phyloP scores from a whole-genome alignment of 441 rosid genomes.

The Pelargonium exstipulatum region DNA sequence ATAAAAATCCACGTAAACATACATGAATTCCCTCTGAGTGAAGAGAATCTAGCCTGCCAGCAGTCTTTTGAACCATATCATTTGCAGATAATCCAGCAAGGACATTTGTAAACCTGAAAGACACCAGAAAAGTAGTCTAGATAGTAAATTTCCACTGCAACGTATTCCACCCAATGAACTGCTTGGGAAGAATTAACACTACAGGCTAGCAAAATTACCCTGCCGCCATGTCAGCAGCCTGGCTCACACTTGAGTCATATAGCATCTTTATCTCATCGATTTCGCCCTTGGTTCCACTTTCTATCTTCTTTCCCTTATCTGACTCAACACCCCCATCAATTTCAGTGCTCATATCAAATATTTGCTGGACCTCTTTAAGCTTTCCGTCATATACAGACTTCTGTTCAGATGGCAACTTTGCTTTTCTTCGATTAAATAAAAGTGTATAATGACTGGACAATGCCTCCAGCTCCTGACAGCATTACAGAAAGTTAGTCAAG shows the following conservation, averaged over 20 bases:
- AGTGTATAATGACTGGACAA: conserved; percentile 78
- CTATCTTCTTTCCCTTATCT: conserved; percentile 80
- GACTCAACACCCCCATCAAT: conserved; percentile 48
- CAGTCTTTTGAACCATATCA: conserved; percentile 75
- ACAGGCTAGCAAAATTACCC: conserved; percentile 45
- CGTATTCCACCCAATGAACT: not conserved
- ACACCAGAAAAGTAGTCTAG: conserved; percentile 13
- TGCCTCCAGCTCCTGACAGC: conserved; percentile 85
- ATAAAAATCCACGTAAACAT: conserved; percentile 28
- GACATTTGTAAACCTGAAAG: conserved; percentile 75
- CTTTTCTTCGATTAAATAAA: conserved; percentile 78
- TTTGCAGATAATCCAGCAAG: conserved; percentile 52
- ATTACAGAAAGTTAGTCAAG: conserved; percentile 14
- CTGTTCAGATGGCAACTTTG: conserved; percentile 67
- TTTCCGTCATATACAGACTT: conserved; percentile 63
- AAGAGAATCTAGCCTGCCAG: conserved; percentile 80
- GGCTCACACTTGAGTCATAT: conserved; percentile 72
- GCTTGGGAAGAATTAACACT: not conserved
- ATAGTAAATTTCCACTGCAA: not conserved
- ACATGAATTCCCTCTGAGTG: conserved; percentile 98
- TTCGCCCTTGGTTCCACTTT: conserved; percentile 52
- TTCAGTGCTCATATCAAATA: conserved; percentile 53
- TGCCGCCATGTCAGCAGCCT: conserved; percentile 97
- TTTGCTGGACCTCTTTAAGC: conserved; percentile 77
- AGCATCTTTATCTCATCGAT: conserved; percentile 68